These are phyloP conservation scores for Neofusicoccum laricinum DNA, from an alignment of 2,329 filamentous ascomycete genomes.

Conservation along the genomic window DNA sequence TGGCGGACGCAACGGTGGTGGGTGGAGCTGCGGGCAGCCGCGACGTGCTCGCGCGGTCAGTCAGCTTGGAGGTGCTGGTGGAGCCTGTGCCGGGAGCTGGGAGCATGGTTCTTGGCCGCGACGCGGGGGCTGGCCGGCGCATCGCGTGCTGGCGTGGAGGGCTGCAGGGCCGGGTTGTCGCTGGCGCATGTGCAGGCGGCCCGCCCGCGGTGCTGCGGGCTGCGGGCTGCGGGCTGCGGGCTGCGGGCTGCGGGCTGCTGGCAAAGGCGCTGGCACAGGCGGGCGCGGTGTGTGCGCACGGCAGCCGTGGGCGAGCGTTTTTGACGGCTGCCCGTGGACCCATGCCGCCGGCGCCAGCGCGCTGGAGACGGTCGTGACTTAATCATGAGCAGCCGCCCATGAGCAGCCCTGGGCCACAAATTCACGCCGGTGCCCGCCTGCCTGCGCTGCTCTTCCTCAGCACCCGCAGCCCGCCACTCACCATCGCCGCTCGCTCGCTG, in stretches of 20 bases:
- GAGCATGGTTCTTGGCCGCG: not conserved
- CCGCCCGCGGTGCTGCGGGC: slow-evolving; percentile 1
- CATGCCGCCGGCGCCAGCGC: not conserved
- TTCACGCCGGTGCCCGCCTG: slow-evolving; percentile 4
- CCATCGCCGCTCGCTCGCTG: not conserved
- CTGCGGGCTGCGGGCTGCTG: too few relatives aligned
- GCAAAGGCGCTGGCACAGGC: not conserved
- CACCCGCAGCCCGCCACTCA: not conserved
- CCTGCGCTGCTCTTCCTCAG: not conserved
- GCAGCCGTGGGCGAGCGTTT: not conserved
- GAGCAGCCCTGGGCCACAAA: not conserved
- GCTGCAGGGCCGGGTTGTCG: slow-evolving; percentile 12
- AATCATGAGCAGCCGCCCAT: slow-evolving; percentile 6
- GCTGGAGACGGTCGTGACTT: slow-evolving; percentile 2
- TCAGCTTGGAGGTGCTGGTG: not conserved
- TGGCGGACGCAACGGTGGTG: not conserved
- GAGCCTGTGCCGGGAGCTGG: not conserved
- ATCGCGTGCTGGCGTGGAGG: slow-evolving; percentile 1
- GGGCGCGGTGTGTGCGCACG: not conserved
- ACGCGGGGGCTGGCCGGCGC: slow-evolving; percentile 1
- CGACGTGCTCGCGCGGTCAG: not conserved
- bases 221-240: not conserved
- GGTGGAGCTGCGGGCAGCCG: slow-evolving; percentile 13
- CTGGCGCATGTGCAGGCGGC: slow-evolving; percentile 6
- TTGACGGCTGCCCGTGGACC: not conserved